Percentiles rank a stretch among this genome's conserved stretches.
Evolutionary conservation across 106 monocot species (phyloP).

Genomic region (Dendrobium huoshanense): DNA sequence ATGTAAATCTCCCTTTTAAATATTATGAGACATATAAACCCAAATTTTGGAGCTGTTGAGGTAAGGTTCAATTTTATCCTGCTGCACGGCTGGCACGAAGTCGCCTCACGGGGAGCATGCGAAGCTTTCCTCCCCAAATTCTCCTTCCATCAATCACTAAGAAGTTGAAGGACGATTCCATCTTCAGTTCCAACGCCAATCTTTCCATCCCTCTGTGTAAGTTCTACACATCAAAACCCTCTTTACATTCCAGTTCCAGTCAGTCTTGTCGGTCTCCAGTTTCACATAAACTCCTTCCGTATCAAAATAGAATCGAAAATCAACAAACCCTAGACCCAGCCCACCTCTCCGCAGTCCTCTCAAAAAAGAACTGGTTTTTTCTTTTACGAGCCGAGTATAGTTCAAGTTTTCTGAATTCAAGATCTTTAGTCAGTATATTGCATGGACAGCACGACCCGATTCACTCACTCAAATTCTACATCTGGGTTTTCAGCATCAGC

Average conservation of each 20-base stretch:
- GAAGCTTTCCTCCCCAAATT: background rate
- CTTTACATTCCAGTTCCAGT: background rate
- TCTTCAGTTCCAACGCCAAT: background rate
- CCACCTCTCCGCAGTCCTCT: constrained; percentile 35
- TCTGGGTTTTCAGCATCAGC: constrained; percentile 57
- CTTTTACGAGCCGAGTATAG: constrained; percentile 36
- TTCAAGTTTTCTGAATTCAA: background rate
- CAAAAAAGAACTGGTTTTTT: constrained; percentile 51
- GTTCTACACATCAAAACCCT: background rate
- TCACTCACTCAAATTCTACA: constrained; percentile 52
- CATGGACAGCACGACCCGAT: constrained; percentile 35
- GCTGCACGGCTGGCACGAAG: background rate
- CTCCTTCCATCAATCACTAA: background rate
- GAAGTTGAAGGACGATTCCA: background rate
- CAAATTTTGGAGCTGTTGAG: no score
- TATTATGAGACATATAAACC: no score
- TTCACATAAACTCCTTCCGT: background rate
- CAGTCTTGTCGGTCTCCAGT: background rate
- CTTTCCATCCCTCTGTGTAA: background rate
- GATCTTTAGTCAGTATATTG: constrained; percentile 27
- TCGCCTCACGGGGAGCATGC: background rate
- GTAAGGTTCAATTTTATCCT: background rate
- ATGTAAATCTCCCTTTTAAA: no score
- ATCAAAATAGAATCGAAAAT: no score
- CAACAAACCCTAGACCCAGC: background rate